phyloP scores from a whole-genome alignment of 345 rosid species.

The Pseudoturritis turrita region DNA sequence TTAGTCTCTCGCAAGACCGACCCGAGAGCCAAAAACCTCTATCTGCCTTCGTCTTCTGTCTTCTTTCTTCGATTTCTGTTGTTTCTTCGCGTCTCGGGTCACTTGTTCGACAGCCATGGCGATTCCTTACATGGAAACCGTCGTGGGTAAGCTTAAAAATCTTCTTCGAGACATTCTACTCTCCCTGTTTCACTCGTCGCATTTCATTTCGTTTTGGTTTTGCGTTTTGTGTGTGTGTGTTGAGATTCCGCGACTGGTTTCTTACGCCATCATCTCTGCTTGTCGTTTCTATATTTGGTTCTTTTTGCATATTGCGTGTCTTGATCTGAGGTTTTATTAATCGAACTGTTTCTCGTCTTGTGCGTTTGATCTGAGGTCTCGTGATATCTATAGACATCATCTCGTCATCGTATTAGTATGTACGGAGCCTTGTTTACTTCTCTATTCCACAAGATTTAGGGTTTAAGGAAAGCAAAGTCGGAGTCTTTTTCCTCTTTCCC shows the following conservation, averaged over 20 bases:
- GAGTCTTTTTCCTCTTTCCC: background rate
- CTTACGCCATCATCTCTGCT: background rate
- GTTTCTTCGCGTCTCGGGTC: constrained; percentile 12
- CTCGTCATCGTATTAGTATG: background rate
- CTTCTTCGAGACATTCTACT: background rate
- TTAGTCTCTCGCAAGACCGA: background rate
- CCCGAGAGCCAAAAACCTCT: constrained; percentile 1
- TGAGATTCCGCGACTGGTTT: background rate
- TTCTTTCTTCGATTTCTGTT: background rate
- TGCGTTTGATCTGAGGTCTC: constrained; percentile 10
- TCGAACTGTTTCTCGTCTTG: background rate
- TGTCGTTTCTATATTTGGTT: background rate
- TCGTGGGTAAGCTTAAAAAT: constrained; percentile 49
- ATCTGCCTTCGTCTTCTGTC: background rate
- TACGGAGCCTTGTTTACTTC: background rate
- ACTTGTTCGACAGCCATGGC: constrained; percentile 45
- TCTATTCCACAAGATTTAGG: background rate
- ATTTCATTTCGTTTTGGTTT: background rate
- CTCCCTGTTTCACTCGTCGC: background rate
- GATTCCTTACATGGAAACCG: constrained; percentile 91
- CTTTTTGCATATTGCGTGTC: background rate
- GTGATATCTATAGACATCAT: background rate
- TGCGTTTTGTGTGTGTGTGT: background rate
- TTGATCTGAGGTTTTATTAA: constrained; percentile 9
- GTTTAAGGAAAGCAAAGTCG: background rate